phyloP scores from a whole-genome alignment of 2,329 filamentous ascomycete species.

The Bipolaris sorokiniana region DNA sequence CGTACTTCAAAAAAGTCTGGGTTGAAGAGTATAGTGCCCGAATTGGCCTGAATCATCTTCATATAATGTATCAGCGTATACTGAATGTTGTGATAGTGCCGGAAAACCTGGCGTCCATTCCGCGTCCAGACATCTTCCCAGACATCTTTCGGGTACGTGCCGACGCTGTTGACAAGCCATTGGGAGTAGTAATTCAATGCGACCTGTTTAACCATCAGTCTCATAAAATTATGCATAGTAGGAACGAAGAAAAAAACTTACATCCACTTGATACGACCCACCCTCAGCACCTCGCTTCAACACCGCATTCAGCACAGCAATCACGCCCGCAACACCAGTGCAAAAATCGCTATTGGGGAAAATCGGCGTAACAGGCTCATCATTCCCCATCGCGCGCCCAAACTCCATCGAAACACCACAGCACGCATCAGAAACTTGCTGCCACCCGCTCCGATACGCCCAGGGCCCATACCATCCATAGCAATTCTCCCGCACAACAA shows the following conservation, averaged over 20 bases:
- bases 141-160: conserved; percentile 47
- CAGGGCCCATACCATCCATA: conserved; percentile 61
- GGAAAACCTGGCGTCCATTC: conserved; percentile 57
- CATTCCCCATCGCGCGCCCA: conserved; percentile 55
- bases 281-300: conserved; percentile 49
- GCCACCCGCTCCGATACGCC: conserved; percentile 58
- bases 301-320: conserved; percentile 53
- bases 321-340: conserved; percentile 53
- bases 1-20: conserved; percentile 57
- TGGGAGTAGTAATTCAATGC: conserved; percentile 48
- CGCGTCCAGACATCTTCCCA: conserved; percentile 58
- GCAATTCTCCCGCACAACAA: conserved; percentile 60
- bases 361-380: conserved; percentile 54
- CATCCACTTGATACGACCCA: conserved; percentile 52
- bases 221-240: background rate
- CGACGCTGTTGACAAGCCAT: conserved; percentile 45
- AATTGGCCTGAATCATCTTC: conserved; percentile 50
- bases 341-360: conserved; percentile 56
- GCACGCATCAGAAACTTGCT: conserved; percentile 59
- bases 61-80: conserved; percentile 52
- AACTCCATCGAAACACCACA: conserved; percentile 56
- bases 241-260: conserved; percentile 29
- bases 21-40: conserved; percentile 51
- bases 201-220: conserved; percentile 23
- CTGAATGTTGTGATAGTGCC: conserved; percentile 59